These are phyloP conservation scores for Syzygium oleosum DNA, from an alignment of 345 rosid species.

Conservation along the genomic window DNA sequence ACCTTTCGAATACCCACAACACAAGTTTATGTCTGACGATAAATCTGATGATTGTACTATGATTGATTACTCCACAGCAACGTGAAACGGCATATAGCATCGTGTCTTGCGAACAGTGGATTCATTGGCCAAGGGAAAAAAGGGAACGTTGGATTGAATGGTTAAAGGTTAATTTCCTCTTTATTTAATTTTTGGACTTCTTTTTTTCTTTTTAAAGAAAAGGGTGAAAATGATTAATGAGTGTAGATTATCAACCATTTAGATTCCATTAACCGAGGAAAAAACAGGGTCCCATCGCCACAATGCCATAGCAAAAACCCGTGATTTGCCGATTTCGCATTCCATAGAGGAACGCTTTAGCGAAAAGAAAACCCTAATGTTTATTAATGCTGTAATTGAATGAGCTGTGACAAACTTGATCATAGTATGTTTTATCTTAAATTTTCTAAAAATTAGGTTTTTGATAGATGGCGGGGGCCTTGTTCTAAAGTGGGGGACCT, in stretches of 20 bases:
- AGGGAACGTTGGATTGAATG: neutral
- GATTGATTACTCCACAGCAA: constrained; percentile 4
- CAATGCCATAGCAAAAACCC: neutral
- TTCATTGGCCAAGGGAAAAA: neutral
- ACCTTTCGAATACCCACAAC: neutral
- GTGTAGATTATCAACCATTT: neutral
- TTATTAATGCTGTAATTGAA: neutral
- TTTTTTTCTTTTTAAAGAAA: neutral
- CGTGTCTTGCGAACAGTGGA: neutral
- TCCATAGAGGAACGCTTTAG: neutral
- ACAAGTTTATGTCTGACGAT: neutral
- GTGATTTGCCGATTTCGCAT: neutral
- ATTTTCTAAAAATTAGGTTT: neutral
- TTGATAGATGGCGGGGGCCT: neutral
- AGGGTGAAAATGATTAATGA: neutral
- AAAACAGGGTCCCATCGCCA: too few relatives aligned
- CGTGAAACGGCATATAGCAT: neutral
- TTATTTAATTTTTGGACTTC: neutral
- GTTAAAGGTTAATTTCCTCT: neutral
- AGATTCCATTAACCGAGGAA: neutral
- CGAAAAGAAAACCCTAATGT: neutral
- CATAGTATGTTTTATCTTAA: neutral
- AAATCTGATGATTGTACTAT: constrained; percentile 13
- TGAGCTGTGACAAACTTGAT: neutral
- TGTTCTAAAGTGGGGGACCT: neutral